Conservation (phyloP, 1,284 basidiomycete species). For the Peniophora sp. region DNA sequence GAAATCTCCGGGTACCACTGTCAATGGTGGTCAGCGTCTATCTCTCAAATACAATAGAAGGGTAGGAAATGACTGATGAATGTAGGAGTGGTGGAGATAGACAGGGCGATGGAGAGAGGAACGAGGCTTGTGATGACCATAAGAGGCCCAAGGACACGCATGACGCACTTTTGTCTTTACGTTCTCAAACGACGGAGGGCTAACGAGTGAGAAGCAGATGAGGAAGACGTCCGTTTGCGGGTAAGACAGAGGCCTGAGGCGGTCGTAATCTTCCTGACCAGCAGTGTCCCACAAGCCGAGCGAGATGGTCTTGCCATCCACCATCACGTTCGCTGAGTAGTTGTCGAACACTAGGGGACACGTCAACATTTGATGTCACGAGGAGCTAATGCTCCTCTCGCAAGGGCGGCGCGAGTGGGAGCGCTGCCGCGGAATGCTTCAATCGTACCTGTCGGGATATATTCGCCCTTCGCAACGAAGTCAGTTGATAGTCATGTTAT, state of each 20-base stretch:
- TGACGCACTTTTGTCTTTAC: slow-evolving; percentile 85
- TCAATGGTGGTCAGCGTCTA: slow-evolving; percentile 5
- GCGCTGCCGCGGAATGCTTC: not conserved
- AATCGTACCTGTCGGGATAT: slow-evolving; percentile 84
- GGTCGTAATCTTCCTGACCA: slow-evolving; percentile 97
- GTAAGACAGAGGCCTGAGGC: slow-evolving; percentile 95
- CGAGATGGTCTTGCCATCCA: slow-evolving; percentile 97
- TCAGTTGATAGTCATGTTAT: slow-evolving; percentile 14
- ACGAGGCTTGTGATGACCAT: not conserved
- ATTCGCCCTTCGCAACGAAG: slow-evolving; percentile 67
- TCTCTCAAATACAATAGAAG: slow-evolving; percentile 5
- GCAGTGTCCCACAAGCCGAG: slow-evolving; percentile 99
- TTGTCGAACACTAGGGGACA: slow-evolving; percentile 77
- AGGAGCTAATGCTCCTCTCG: no score
- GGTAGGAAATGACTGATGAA: not conserved
- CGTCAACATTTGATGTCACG: not conserved
- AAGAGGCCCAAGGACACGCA: not conserved
- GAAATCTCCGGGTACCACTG: slow-evolving; percentile 97
- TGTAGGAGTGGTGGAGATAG: slow-evolving; percentile 8
- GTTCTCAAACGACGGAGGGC: slow-evolving; percentile 97
- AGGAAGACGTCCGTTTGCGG: slow-evolving; percentile 99
- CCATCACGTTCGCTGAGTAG: slow-evolving; percentile 95
- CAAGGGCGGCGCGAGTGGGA: no score
- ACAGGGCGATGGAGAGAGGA: not conserved
- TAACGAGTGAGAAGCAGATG: slow-evolving; percentile 97